These are phyloP conservation scores for Boletus barrowsii DNA, from an alignment of 768 basidiomycete genomes.

Conservation along the genomic window DNA sequence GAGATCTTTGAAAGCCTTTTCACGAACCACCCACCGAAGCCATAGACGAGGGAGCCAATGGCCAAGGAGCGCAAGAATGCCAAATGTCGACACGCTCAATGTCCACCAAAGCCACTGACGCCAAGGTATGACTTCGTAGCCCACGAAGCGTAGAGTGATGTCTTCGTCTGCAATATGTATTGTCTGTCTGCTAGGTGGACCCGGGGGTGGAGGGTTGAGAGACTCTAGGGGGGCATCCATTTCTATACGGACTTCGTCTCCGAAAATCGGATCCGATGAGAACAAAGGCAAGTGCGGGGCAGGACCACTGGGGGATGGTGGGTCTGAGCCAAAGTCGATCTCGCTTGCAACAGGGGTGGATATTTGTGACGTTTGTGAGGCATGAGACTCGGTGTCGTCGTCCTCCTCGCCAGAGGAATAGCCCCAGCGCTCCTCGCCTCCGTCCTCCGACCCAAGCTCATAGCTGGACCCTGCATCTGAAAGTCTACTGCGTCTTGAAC, in stretches of 20 bases:
- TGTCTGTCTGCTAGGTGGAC: conserved; percentile 82
- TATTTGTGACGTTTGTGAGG: conserved; percentile 17
- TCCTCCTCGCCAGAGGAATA: conserved; percentile 86
- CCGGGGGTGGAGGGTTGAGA: conserved; percentile 69
- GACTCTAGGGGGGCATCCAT: conserved; percentile 65
- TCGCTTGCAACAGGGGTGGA: conserved; percentile 44
- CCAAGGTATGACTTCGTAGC: conserved; percentile 68
- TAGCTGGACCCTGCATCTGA: conserved; percentile 61
- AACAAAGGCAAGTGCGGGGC: conserved; percentile 62
- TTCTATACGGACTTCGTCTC: conserved; percentile 79
- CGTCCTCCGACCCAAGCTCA: conserved; percentile 52
- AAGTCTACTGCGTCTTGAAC: conserved; percentile 47
- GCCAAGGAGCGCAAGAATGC: conserved; percentile 75
- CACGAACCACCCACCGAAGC: conserved; percentile 82
- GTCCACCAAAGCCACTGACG: conserved; percentile 67
- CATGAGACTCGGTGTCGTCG: conserved; percentile 37
- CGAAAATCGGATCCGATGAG: conserved; percentile 74
- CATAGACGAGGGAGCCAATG: conserved; percentile 93
- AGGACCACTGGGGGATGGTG: conserved; percentile 49
- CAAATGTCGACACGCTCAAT: conserved; percentile 65
- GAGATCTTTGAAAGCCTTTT: conserved; percentile 77
- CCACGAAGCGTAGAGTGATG: conserved; percentile 79
- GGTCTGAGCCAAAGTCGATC: conserved; percentile 69
- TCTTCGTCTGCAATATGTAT: conserved; percentile 90
- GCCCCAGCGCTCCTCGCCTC: conserved; percentile 81